Evolutionary conservation across 805 yeast species (phyloP), one percentile per base, ranked within the genome.

Genomic region (Saccharomycopsis guyanensis): DNA sequence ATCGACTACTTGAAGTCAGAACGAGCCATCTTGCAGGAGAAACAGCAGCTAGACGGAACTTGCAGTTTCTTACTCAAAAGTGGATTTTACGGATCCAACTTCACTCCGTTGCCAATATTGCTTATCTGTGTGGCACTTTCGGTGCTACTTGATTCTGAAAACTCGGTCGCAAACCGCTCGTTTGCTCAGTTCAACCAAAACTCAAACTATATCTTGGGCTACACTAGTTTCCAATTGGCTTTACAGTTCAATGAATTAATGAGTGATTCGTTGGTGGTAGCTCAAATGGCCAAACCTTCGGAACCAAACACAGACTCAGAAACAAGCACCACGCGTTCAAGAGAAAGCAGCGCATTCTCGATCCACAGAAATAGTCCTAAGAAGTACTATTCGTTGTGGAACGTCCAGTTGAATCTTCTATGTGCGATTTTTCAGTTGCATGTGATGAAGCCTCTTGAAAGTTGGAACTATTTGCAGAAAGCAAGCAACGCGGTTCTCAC

Each of bases 391-490:
- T 10, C 20, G 10, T 36, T 42, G 15, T 24, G 36, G 42, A 23
- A 15, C 3, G 42, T 42, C 18, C 50, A 46, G 22, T 19, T 46
- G 2, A n/a, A 46, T 32, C n/a, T 46, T 23, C 29, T 46, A 7
- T 22, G 33, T 8, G 27, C 20, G 3, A 29, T 38, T 22, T 42
- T 31, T 19, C 3, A 42, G 4, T n/a, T 36, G 39, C 24, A 24
- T 19, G 12, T 38, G 15, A 36, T 46, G 43, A 42, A 38, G 23
- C 50, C 50, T 5, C 27, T 46, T 33, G 22, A 25, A n/a, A 29
- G 46, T 3, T 46, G 50, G 50, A 12, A 20, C 4, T 42, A 22
- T 15, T 20, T 46, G n/a, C 42, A 46, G 22, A 27, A 31, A 24
- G 46, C 50, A 4, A n/a, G 43, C 22, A 38, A 12, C 4, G 19